Percentiles rank a stretch among this genome's conserved stretches.
These are phyloP conservation scores for Strobilomyces confusus DNA, from an alignment of 768 basidiomycete species.

Conservation along the genomic window DNA sequence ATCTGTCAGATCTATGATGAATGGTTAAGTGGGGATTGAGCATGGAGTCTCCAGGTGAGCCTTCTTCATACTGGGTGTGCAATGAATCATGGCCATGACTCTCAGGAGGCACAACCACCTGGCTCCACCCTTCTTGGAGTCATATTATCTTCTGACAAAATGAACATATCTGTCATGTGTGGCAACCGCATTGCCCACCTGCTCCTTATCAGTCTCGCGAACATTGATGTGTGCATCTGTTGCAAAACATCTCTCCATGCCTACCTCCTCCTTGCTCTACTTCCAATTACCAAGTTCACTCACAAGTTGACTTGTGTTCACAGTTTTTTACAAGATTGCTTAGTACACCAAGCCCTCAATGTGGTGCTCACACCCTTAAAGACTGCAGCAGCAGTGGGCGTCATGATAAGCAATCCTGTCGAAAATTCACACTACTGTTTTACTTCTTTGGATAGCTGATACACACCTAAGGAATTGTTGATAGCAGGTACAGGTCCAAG, in stretches of 20 bases:
- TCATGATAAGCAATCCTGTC: background rate
- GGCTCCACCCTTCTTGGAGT: background rate
- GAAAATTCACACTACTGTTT: background rate
- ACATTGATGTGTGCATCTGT: slow-evolving; percentile 4
- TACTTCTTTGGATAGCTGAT: background rate
- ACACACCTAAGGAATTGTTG: background rate
- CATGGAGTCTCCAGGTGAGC: slow-evolving; percentile 1
- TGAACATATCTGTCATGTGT: background rate
- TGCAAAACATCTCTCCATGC: slow-evolving; percentile 14
- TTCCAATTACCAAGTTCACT: slow-evolving; percentile 6
- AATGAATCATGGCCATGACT: background rate
- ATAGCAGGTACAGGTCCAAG: background rate
- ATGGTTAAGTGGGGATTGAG: background rate
- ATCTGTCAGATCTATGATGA: background rate
- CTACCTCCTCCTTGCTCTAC: slow-evolving; percentile 1
- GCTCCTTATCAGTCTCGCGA: slow-evolving; percentile 11
- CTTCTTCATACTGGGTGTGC: background rate
- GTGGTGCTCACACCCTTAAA: background rate
- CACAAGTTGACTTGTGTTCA: background rate
- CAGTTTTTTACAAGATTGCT: background rate
- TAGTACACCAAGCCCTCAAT: background rate
- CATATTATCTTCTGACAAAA: background rate
- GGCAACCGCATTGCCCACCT: background rate
- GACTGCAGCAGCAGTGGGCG: background rate
- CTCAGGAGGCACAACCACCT: background rate